These are phyloP conservation scores for Termitomyces sp. DNA, from an alignment of 768 basidiomycete species.

Conservation along the genomic window DNA sequence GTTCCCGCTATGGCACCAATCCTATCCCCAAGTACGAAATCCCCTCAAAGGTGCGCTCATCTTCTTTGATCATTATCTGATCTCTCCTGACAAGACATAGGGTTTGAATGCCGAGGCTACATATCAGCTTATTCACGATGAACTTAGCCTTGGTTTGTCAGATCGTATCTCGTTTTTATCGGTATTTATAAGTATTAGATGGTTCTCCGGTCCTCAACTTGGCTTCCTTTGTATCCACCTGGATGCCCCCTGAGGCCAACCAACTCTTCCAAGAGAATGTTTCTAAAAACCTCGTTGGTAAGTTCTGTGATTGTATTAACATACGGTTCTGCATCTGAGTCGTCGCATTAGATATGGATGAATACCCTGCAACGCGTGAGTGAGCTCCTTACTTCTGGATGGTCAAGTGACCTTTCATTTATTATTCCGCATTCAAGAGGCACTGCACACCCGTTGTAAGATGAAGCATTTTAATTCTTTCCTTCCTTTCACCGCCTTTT, in stretches of 20 bases:
- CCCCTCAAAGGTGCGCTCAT: constrained; percentile 38
- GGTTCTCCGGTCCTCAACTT: constrained; percentile 61
- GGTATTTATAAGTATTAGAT: constrained; percentile 25
- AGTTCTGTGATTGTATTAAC: not conserved
- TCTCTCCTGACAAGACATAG: constrained; percentile 18
- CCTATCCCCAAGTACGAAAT: constrained; percentile 67
- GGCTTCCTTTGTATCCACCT: constrained; percentile 58
- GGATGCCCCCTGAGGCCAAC: constrained; percentile 49
- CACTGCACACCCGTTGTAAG: constrained; percentile 47
- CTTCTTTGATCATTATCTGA: not conserved
- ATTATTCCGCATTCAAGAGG: constrained; percentile 23
- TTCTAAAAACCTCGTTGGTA: constrained; percentile 58
- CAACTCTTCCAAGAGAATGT: constrained; percentile 58
- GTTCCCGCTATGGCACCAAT: constrained; percentile 55
- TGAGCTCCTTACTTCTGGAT: not conserved
- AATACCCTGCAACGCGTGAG: constrained; percentile 59
- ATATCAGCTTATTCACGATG: constrained; percentile 53
- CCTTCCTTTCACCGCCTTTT: not conserved
- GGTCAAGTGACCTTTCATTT: not conserved
- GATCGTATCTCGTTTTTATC: not conserved
- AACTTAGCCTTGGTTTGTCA: constrained; percentile 49
- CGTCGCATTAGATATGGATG: constrained; percentile 37
- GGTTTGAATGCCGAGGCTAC: constrained; percentile 54
- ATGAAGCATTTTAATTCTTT: not conserved
- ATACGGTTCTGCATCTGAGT: not conserved